Evolutionary conservation across 441 rosid species (phyloP).

Genomic region (Manihot esculenta): DNA sequence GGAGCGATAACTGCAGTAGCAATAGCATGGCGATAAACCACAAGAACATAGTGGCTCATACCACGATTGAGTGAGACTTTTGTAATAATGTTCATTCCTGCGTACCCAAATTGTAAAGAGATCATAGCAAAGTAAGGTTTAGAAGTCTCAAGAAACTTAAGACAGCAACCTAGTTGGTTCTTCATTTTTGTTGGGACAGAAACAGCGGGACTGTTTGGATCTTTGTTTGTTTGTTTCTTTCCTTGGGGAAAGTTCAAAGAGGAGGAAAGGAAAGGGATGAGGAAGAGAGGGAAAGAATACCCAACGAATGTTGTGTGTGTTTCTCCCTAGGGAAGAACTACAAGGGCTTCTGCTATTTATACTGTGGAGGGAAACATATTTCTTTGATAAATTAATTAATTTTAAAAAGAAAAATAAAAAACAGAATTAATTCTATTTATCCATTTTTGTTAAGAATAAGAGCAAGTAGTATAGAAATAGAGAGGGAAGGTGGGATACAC

Average conservation of each 20-base stretch:
- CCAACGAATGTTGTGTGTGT: constrained; percentile 10
- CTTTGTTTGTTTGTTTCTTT: too few species aligned
- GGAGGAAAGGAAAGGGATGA: background rate
- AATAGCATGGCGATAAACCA: constrained; percentile 73
- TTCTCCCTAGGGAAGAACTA: constrained; percentile 26
- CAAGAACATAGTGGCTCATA: constrained; percentile 82
- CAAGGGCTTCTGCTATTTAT: constrained; percentile 25
- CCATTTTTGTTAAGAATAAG: too few species aligned
- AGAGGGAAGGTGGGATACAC: constrained; percentile 21
- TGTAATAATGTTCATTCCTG: constrained; percentile 78
- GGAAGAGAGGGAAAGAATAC: background rate
- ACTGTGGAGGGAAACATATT: constrained; percentile 2
- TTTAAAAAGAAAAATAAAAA: background rate
- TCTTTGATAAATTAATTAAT: background rate
- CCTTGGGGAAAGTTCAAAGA: background rate
- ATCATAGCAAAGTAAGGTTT: constrained; percentile 73
- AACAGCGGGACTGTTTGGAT: background rate
- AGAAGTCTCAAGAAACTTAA: constrained; percentile 41
- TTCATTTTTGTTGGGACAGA: constrained; percentile 20
- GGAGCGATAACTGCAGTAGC: constrained; percentile 78
- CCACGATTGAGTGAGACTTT: constrained; percentile 72
- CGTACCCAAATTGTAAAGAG: constrained; percentile 73
- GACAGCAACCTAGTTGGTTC: constrained; percentile 26
- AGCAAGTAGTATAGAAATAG: too few species aligned
- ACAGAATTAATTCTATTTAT: background rate